Evolutionary conservation across 805 yeast species (phyloP).

Genomic region (Barnettozyma salicaria): DNA sequence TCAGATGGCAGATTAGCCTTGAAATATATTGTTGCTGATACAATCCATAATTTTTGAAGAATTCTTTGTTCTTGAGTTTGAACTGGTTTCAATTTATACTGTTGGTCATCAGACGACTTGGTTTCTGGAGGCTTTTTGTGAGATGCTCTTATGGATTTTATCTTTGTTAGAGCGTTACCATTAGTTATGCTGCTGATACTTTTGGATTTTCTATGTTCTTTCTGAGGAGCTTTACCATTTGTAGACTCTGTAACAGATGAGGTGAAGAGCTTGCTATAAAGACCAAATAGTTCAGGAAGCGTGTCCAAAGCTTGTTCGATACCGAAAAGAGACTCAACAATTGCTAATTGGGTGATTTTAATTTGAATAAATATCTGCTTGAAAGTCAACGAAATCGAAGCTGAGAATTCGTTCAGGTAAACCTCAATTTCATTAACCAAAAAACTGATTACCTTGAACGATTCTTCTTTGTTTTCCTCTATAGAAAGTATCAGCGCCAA

Average conservation of each 20-base stretch:
- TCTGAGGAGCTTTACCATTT: too few relatives aligned
- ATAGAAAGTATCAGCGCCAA: constrained; percentile 58
- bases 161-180: constrained; percentile 3
- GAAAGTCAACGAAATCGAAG: not conserved
- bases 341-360: constrained; percentile 67
- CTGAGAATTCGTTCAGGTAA: constrained; percentile 11
- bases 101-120: not conserved
- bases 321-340: constrained; percentile 60
- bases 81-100: constrained; percentile 9
- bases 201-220: not conserved
- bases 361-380: constrained; percentile 46
- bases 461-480: constrained; percentile 48
- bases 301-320: constrained; percentile 52
- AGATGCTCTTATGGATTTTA: constrained; percentile 15
- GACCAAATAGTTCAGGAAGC: constrained; percentile 58
- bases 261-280: constrained; percentile 48
- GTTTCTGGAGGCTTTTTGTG: constrained; percentile 5
- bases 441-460: constrained; percentile 50
- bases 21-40: constrained; percentile 61
- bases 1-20: constrained; percentile 50
- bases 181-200: constrained; percentile 1
- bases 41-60: constrained; percentile 66
- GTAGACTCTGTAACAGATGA: too few relatives aligned
- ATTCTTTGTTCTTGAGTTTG: constrained; percentile 31
- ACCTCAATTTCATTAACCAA: constrained; percentile 42